Percentiles rank a stretch among this genome's conserved stretches.
Conservation (phyloP, 495 filamentous ascomycete species). For the Pseudevernia furfuracea region DNA sequence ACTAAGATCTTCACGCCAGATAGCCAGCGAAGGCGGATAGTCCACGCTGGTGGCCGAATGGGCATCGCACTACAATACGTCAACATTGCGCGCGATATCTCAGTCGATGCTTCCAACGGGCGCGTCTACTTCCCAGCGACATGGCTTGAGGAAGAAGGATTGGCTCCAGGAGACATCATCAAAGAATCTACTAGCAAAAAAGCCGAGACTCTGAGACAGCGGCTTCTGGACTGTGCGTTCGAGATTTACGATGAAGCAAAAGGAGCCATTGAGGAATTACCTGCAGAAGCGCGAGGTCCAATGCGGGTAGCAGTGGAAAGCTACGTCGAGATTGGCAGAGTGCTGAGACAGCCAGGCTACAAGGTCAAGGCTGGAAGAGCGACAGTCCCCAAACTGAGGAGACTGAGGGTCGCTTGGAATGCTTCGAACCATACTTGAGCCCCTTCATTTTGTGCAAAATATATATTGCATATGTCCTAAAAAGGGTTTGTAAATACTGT, state of each 20-base stretch:
- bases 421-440: conserved; percentile 32
- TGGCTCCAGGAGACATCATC: conserved; percentile 47
- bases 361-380: conserved; percentile 46
- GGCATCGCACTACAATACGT: conserved; percentile 62
- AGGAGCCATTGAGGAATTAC: conserved; percentile 48
- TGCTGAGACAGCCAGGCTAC: conserved; percentile 39
- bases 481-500: conserved; percentile 8
- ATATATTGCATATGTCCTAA: neutral
- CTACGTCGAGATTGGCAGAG: conserved; percentile 65
- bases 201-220: conserved; percentile 41
- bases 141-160: conserved; percentile 50
- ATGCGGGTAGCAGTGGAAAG: conserved; percentile 61
- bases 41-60: conserved; percentile 50
- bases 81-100: conserved; percentile 63
- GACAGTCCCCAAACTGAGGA: conserved; percentile 48
- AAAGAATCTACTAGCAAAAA: conserved; percentile 34
- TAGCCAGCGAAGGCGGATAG: conserved; percentile 27
- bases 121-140: conserved; percentile 55
- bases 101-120: conserved; percentile 49
- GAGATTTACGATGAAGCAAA: conserved; percentile 42
- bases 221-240: conserved; percentile 50
- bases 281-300: conserved; percentile 47
- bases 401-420: conserved; percentile 48
- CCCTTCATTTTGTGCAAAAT: neutral
- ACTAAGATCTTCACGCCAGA: conserved; percentile 27